These are phyloP conservation scores for Diophrys appendiculata DNA, from an alignment of 73 alveolate genomes.

Conservation along the genomic window DNA sequence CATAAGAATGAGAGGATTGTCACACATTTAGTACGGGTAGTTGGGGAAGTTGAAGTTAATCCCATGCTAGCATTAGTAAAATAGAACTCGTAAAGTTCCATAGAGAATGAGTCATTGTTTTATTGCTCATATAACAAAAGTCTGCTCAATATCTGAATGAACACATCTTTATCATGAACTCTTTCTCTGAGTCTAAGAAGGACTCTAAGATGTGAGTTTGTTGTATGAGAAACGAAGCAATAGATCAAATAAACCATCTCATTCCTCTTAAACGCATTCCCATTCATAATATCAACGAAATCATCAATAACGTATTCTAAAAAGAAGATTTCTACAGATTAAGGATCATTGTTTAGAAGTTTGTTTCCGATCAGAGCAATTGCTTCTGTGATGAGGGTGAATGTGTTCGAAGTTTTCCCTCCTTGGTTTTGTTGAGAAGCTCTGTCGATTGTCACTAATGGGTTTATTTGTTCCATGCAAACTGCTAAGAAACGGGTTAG, in stretches of 20 bases:
- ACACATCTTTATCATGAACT: conserved; percentile 41
- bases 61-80: conserved; percentile 50
- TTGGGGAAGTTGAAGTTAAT: conserved; percentile 39
- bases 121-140: conserved; percentile 36
- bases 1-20: conserved; percentile 65
- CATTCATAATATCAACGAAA: conserved; percentile 30
- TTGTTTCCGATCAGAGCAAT: conserved; percentile 48
- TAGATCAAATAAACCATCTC: conserved; percentile 57
- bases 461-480: conserved; percentile 46
- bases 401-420: conserved; percentile 19
- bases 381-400: conserved; percentile 39
- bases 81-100: conserved; percentile 50
- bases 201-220: conserved; percentile 60
- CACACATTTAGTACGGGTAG: conserved; percentile 57
- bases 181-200: conserved; percentile 37
- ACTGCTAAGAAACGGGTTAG: conserved; percentile 26
- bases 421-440: too few relatives aligned
- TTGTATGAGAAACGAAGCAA: conserved; percentile 54
- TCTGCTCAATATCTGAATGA: conserved; percentile 31
- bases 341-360: conserved; percentile 53
- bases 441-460: conserved; percentile 26
- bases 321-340: conserved; percentile 47
- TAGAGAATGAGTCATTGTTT: conserved; percentile 2
- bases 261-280: conserved; percentile 52
- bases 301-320: conserved; percentile 46